A percentile compares a stretch with the other conserved stretches of the same genome.
phyloP scores from a whole-genome alignment of 2,329 filamentous ascomycete genomes.

The Peltaster fructicola region DNA sequence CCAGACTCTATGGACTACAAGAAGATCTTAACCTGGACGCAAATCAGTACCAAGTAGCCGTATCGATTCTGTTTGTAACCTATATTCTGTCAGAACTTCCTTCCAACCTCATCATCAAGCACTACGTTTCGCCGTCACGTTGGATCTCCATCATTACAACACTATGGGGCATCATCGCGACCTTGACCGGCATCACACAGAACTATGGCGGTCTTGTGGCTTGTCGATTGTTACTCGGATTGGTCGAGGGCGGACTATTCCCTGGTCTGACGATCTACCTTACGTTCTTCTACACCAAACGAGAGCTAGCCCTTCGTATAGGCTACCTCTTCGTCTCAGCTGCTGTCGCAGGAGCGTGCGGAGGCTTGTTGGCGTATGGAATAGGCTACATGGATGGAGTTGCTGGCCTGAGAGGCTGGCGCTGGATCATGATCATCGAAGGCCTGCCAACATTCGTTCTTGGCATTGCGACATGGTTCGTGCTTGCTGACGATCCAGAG shows the following conservation, averaged over 20 bases:
- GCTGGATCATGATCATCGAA: conserved; percentile 50
- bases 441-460: conserved; percentile 39
- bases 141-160: conserved; percentile 39
- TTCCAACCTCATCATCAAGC: conserved; percentile 30
- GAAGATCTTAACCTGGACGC: conserved; percentile 41
- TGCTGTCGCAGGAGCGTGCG: conserved; percentile 53
- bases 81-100: conserved; percentile 29
- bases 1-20: conserved; percentile 45
- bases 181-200: conserved; percentile 48
- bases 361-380: conserved; percentile 55
- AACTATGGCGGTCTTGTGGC: conserved; percentile 49
- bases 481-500: conserved; percentile 47
- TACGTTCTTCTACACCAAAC: conserved; percentile 60
- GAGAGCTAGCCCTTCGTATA: conserved; percentile 53
- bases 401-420: conserved; percentile 48
- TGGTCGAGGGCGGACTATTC: conserved; percentile 53
- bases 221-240: conserved; percentile 49
- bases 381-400: conserved; percentile 57
- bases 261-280: conserved; percentile 52
- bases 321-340: conserved; percentile 56
- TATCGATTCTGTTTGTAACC: conserved; percentile 28
- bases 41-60: conserved; percentile 47
- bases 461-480: conserved; percentile 35
- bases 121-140: conserved; percentile 24
- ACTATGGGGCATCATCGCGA: conserved; percentile 45